Percentiles rank a stretch among this genome's conserved stretches.
These are phyloP conservation scores for Rhodotorula kratochvilovae DNA, from an alignment of 768 basidiomycete species.

Conservation along the genomic window DNA sequence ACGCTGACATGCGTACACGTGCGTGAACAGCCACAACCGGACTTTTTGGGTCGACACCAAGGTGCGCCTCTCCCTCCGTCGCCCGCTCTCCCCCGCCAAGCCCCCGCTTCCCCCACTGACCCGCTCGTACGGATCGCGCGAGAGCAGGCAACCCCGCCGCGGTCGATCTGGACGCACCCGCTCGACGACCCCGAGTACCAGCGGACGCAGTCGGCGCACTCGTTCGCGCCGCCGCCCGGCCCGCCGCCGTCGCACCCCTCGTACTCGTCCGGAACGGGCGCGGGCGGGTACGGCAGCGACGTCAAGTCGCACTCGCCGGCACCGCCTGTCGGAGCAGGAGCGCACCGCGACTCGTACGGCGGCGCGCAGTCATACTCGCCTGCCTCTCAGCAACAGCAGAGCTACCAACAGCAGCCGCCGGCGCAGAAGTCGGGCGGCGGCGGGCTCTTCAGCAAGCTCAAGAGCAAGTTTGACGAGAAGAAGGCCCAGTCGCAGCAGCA, in stretches of 20 bases:
- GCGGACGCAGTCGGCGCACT: constrained; percentile 55
- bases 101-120: neutral
- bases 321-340: neutral
- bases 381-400: neutral
- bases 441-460: constrained; percentile 15
- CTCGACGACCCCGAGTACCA: constrained; percentile 65
- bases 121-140: too few species aligned
- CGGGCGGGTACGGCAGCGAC: neutral
- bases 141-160: constrained; percentile 56
- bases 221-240: constrained; percentile 27
- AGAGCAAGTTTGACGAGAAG: constrained; percentile 19
- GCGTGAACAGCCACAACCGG: constrained; percentile 12
- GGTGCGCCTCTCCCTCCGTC: neutral
- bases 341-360: neutral
- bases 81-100: too few species aligned
- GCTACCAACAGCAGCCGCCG: neutral
- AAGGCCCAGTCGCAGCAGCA: constrained; percentile 4
- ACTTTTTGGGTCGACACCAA: constrained; percentile 34
- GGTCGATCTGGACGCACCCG: constrained; percentile 69
- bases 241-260: constrained; percentile 15
- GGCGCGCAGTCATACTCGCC: neutral
- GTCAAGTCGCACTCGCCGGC: neutral
- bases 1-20: neutral
- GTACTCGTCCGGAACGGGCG: too few species aligned
- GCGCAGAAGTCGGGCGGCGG: neutral